These are phyloP conservation scores for Aspergillus texensis DNA, from an alignment of 2,329 filamentous ascomycete species.

Conservation along the genomic window DNA sequence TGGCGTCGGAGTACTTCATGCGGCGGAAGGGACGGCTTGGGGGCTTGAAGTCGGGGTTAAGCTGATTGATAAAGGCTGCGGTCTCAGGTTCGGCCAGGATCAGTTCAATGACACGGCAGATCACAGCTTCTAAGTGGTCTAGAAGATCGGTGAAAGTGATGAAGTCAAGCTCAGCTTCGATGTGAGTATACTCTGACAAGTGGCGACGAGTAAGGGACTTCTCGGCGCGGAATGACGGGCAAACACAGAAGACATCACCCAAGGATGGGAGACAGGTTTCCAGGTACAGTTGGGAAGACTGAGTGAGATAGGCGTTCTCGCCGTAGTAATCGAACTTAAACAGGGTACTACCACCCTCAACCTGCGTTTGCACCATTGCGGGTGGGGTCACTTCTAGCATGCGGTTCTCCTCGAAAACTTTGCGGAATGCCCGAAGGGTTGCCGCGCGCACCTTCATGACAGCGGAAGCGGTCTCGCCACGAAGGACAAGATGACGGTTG, in stretches of 20 bases:
- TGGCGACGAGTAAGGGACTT: constrained; percentile 94
- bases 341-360: constrained; percentile 88
- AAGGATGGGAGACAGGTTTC: constrained; percentile 90
- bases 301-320: constrained; percentile 88
- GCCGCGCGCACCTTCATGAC: constrained; percentile 85
- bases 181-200: constrained; percentile 92
- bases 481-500: constrained; percentile 80
- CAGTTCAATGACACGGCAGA: constrained; percentile 82
- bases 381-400: constrained; percentile 85
- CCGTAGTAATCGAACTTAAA: constrained; percentile 90
- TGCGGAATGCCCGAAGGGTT: constrained; percentile 78
- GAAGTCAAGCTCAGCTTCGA: constrained; percentile 95
- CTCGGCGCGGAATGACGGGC: constrained; percentile 98
- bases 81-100: constrained; percentile 73
- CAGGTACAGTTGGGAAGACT: constrained; percentile 95
- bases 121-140: constrained; percentile 79
- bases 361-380: constrained; percentile 90
- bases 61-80: constrained; percentile 73
- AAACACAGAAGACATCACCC: constrained; percentile 96
- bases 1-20: constrained; percentile 93
- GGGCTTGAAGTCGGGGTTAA: constrained; percentile 87
- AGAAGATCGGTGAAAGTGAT: constrained; percentile 91
- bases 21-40: constrained; percentile 86
- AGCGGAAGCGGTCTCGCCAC: constrained; percentile 79
- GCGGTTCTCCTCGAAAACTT: constrained; percentile 74